Percentiles rank a stretch among this genome's conserved stretches.
phyloP scores from a whole-genome alignment of 306 rosid genomes.

The Fagus sylvatica region DNA sequence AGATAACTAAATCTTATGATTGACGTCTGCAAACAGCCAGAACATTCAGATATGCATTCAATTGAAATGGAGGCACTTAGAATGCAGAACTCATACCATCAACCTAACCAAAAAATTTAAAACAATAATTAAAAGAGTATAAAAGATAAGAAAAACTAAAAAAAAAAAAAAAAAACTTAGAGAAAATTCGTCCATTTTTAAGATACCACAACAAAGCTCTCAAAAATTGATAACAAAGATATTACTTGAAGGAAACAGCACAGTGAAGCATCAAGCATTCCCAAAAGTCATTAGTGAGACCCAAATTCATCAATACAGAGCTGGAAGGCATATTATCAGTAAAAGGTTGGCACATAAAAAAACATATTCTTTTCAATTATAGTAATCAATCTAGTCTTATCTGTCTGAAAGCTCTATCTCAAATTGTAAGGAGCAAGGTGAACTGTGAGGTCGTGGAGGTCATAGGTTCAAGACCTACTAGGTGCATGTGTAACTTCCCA shows the following conservation, averaged over 20 bases:
- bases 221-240: not conserved
- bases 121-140: not conserved
- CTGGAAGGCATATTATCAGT: not conserved
- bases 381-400: not conserved
- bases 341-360: not conserved
- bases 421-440: no score
- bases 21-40: slow-evolving; percentile 23
- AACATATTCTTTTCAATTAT: not conserved
- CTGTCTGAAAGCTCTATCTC: not conserved
- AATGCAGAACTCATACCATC: slow-evolving; percentile 3
- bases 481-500: no score
- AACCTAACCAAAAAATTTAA: slow-evolving; percentile 11
- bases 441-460: no score
- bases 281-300: not conserved
- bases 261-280: not conserved
- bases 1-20: slow-evolving; percentile 22
- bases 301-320: not conserved
- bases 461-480: no score
- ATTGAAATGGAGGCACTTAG: slow-evolving; percentile 11
- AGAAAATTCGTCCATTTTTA: not conserved
- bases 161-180: not conserved
- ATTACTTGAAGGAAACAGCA: not conserved
- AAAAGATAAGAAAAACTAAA: not conserved
- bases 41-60: slow-evolving; percentile 16
- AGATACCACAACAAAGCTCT: not conserved